Evolutionary conservation across 495 filamentous ascomycete genomes (phyloP), one percentile per base, ranked within the genome.

Genomic region (Neurospora sp.): DNA sequence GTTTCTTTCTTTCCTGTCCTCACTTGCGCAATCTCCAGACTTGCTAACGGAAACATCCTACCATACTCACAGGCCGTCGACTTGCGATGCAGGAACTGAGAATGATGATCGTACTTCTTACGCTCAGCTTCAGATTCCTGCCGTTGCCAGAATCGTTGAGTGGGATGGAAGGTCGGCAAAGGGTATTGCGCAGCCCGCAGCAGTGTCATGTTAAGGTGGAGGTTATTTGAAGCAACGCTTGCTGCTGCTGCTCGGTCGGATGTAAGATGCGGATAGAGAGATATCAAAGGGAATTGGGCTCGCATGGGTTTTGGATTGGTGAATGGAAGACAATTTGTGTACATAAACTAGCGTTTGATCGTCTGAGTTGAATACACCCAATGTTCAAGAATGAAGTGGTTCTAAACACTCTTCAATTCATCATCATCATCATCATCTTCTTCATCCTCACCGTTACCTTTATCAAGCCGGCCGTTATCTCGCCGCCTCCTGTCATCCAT

Each of bases 1-100:
- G 39, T 6, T 73, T 59, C 2, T 69, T 71, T 19, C 17, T 48
- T 69, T 70, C 37, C 37, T 38, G 9, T 38, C 37, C 9, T 38
- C 37, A 38, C 37, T 38, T 38, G 37, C 31, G 15, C 39, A 1
- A 43, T 69, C 66, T 13, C 31, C 54, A 8, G 7, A 31, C 43
- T 39, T 36, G 48, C 42, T 73, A 71, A 75, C 54, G 7, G 34
- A n/a, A 17, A 69, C 15, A 28, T 39, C n/a, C 17, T 28, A 40
- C 11, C 17, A 21, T 39, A 31, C 37, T 34, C 31, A 9, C 36
- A 80, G 76, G 79, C 1, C 71, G 71, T 34, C 74, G 74, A 39
- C 73, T 81, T 5, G 79, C 78, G n/a, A 74, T 76, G 70, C 76
- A 75, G 75, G 76, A 81, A 37, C 69, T 80, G 37, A 74, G 71